A percentile compares a stretch with the other conserved stretches of the same genome.
Conservation (phyloP, 106 monocot genomes). For the Gastrodia elata region DNA sequence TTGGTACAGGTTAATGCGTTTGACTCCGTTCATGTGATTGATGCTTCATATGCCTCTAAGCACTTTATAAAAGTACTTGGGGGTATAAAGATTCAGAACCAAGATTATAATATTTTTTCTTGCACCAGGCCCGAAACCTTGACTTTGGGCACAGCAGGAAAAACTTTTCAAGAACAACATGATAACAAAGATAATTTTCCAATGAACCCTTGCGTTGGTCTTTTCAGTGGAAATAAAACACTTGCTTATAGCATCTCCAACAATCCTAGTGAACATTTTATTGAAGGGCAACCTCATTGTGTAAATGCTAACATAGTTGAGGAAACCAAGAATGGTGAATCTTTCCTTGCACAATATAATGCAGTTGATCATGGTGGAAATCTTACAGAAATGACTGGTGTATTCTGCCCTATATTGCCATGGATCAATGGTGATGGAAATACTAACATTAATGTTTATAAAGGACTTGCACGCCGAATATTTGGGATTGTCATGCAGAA, state of each 20-base stretch:
- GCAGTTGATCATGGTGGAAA: not conserved
- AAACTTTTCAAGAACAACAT: constrained; percentile 6
- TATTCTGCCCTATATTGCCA: constrained; percentile 57
- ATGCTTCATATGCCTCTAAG: constrained; percentile 53
- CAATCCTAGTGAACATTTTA: not conserved
- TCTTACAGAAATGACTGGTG: constrained; percentile 5
- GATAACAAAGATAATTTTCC: constrained; percentile 1
- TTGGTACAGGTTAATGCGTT: constrained; percentile 69
- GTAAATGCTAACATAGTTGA: not conserved
- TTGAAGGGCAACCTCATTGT: not conserved
- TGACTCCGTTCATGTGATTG: constrained; percentile 51
- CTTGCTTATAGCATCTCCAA: constrained; percentile 27
- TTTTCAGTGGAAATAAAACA: constrained; percentile 32
- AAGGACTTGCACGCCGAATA: constrained; percentile 61
- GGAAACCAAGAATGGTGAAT: not conserved
- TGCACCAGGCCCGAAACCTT: constrained; percentile 7
- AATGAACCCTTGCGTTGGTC: constrained; percentile 12
- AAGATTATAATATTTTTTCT: not conserved
- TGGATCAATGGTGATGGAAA: constrained; percentile 96
- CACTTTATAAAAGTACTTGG: constrained; percentile 38
- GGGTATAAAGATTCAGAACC: constrained; percentile 7
- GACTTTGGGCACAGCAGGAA: constrained; percentile 11
- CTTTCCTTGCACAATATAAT: constrained; percentile 11
- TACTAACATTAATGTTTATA: constrained; percentile 53
- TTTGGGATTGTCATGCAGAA: constrained; percentile 87